Percentiles rank a stretch among this genome's conserved stretches.
Conservation (phyloP, 2,329 filamentous ascomycete genomes). For the Sclerotinia nivalis region DNA sequence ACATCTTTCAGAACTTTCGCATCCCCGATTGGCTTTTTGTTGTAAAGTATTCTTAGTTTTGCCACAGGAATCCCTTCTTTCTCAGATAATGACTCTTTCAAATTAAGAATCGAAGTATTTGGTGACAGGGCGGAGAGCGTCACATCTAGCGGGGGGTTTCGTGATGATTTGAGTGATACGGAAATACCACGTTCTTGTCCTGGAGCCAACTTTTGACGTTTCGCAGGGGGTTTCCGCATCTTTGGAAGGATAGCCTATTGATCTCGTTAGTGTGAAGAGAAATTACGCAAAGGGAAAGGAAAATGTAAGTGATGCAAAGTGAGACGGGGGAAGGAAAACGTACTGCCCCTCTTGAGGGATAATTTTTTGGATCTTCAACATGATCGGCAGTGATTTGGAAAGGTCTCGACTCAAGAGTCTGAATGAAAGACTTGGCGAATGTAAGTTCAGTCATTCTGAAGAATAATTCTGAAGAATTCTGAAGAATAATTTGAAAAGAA, state of each 20-base stretch:
- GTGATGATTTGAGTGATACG: slow-evolving; percentile 72
- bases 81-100: slow-evolving; percentile 69
- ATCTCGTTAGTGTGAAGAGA: slow-evolving; percentile 21
- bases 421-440: slow-evolving; percentile 83
- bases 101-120: slow-evolving; percentile 73
- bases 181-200: slow-evolving; percentile 55
- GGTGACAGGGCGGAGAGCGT: slow-evolving; percentile 62
- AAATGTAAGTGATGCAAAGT: not conserved
- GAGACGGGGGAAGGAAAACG: slow-evolving; percentile 37
- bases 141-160: slow-evolving; percentile 71
- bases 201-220: slow-evolving; percentile 49
- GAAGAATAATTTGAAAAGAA: slow-evolving; percentile 12
- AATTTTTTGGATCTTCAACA: slow-evolving; percentile 80
- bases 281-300: not conserved
- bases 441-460: slow-evolving; percentile 73
- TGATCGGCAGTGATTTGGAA: slow-evolving; percentile 84
- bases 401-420: slow-evolving; percentile 74
- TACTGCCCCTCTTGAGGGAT: slow-evolving; percentile 77
- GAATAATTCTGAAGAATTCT: slow-evolving; percentile 54
- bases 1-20: slow-evolving; percentile 76
- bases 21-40: slow-evolving; percentile 82
- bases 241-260: slow-evolving; percentile 70
- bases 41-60: slow-evolving; percentile 83
- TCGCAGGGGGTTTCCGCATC: slow-evolving; percentile 58
- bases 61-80: slow-evolving; percentile 65